Base-by-base conservation (phyloP, 805 yeast species). In the Yamadazyma scolyti region DNA sequence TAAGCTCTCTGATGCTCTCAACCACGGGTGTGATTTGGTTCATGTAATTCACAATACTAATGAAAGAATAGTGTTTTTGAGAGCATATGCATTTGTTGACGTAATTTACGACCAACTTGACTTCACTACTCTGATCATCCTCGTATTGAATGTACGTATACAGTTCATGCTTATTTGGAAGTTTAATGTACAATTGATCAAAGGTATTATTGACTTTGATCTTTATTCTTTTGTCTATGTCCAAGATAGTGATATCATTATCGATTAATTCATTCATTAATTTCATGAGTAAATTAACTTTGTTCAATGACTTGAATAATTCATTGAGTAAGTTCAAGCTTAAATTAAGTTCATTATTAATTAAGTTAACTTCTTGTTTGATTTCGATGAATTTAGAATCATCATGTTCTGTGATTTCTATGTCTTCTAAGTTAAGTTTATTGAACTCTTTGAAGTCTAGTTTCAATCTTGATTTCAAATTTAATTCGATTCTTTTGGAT, bases 1-100 rank as follows among this genome's bases (percentile, higher is more conserved):
- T 36, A 14, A 58, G 46, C 1, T 33, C 28, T 7, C 42, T 36
- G 6, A 56, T 47, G 2, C 61, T 40, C 19, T 45, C 37, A 14
- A 62, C 34, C 2, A 65, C 41, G 9, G 61, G 64, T 11, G 50
- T 48, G 6, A 58, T 38, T 23, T 54, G 56, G 25, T 56, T 51
- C 17, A 65, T 40, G 36, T 60, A 65, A 28, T 48, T 52, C 31
- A 64, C 44, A 4, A 58, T 52, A 1, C 65, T 65, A 27, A 58
- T 41, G 8, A 63, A 48, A n/a, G 31, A 27, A 13, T 18, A 11
- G 7, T 19, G 27, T 5, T 14, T 19, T 9, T 18, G n/a, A 16
- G 20, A 27, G 46, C 40, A 30, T 35, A 39, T 23, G 25, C 40
- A 27, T 26, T 39, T 37, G 25, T 47, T 47, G 19, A 48, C 21